phyloP scores from a whole-genome alignment of 2,329 filamentous ascomycete species.

The Endothia cerciana region DNA sequence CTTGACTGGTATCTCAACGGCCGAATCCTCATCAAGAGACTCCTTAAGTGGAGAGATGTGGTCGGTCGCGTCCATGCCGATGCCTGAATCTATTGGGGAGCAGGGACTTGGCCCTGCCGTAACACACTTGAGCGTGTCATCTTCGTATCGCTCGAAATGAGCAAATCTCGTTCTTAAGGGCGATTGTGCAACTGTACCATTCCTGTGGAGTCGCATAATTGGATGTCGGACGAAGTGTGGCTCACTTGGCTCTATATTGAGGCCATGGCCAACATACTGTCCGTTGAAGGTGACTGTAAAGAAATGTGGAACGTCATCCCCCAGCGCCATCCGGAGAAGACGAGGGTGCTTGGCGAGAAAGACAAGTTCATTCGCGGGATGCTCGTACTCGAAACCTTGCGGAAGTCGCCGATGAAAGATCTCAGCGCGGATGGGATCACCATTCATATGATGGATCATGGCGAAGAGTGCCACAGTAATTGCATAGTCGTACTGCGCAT shows the following conservation, averaged over 20 bases:
- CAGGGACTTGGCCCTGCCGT: constrained; percentile 4
- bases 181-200: not conserved
- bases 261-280: not conserved
- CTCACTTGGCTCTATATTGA: not conserved
- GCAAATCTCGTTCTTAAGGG: constrained; percentile 10
- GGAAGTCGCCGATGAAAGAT: constrained; percentile 32
- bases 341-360: constrained; percentile 14
- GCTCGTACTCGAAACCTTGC: constrained; percentile 11
- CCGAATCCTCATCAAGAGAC: not conserved
- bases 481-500: constrained; percentile 28
- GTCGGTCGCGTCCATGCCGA: not conserved
- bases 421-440: constrained; percentile 34
- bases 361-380: constrained; percentile 11
- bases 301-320: not conserved
- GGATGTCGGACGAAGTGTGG: not conserved
- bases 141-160: constrained; percentile 11
- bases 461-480: constrained; percentile 33
- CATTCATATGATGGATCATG: constrained; percentile 33
- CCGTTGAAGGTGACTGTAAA: not conserved
- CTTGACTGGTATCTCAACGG: not conserved
- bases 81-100: constrained; percentile 8
- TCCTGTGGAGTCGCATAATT: not conserved
- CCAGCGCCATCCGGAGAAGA: constrained; percentile 5
- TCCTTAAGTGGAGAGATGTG: constrained; percentile 1
- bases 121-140: constrained; percentile 6